Percentiles rank a stretch among this genome's conserved stretches.
Conservation (phyloP, 495 filamentous ascomycete species). For the Aspergillus avenaceus region DNA sequence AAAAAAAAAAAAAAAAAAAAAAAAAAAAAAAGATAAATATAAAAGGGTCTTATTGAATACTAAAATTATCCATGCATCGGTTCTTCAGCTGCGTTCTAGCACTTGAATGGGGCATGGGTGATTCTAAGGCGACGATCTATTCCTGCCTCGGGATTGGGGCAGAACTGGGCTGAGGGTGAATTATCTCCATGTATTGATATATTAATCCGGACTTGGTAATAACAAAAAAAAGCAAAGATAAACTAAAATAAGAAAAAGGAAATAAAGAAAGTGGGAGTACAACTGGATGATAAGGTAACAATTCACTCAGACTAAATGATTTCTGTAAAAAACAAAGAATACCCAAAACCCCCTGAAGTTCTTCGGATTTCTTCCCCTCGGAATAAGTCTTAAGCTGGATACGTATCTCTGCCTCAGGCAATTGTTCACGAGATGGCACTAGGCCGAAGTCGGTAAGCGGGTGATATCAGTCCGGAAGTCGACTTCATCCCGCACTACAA, state of each 20-base stretch:
- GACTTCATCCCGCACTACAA: slow-evolving; percentile 28
- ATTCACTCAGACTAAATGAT: neutral
- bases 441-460: slow-evolving; percentile 7
- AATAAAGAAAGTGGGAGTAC: neutral
- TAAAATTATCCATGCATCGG: neutral
- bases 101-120: neutral
- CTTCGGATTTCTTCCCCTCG: too few relatives aligned
- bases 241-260: too few relatives aligned
- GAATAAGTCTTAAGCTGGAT: too few relatives aligned
- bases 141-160: slow-evolving; percentile 4
- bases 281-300: neutral
- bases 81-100: neutral
- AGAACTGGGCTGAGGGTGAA: neutral
- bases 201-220: too few relatives aligned
- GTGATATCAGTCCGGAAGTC: slow-evolving; percentile 18
- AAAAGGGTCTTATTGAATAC: neutral
- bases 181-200: too few relatives aligned
- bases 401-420: slow-evolving; percentile 15
- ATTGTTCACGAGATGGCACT: neutral
- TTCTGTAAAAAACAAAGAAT: neutral
- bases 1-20: too few relatives aligned
- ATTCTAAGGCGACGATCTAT: slow-evolving; percentile 3
- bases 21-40: neutral
- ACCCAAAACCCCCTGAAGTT: neutral
- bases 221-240: too few relatives aligned